Conservation (phyloP, 139 green algal species). For the Parachlorella kessleri region DNA sequence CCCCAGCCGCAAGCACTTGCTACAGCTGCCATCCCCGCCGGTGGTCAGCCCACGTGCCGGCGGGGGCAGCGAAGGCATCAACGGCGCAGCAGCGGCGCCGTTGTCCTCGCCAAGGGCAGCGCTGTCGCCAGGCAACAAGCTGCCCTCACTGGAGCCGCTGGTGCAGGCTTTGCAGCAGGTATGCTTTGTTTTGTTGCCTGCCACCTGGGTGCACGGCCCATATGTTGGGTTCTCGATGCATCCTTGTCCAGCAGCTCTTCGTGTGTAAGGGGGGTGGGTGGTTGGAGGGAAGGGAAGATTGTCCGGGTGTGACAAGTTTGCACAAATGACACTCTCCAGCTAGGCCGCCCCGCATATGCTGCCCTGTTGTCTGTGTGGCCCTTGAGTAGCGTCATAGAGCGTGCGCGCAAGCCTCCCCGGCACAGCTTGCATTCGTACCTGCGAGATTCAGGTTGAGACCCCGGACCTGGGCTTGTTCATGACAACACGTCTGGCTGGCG, state of each 20-base stretch:
- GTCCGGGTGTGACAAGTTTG: neutral
- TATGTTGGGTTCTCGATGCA: neutral
- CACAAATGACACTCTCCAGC: neutral
- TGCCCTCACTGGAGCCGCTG: neutral
- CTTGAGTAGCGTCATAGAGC: conserved; percentile 1
- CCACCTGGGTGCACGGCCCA: neutral
- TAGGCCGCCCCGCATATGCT: neutral
- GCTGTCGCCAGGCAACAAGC: neutral
- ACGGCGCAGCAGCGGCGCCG: neutral
- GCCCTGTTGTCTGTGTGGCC: conserved; percentile 1
- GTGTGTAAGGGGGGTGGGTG: neutral
- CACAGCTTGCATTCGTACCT: too few relatives aligned
- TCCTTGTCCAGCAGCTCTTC: neutral
- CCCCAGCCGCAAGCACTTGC: neutral
- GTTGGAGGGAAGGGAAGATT: neutral
- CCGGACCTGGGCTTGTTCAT: too few relatives aligned
- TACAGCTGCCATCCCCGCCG: neutral
- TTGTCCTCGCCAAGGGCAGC: neutral
- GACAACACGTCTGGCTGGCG: too few relatives aligned
- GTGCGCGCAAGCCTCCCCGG: conserved; percentile 4
- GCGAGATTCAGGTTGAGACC: too few relatives aligned
- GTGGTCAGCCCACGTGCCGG: neutral
- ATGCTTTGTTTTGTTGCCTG: neutral
- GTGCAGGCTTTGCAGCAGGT: neutral
- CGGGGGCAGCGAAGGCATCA: neutral